Conservation (phyloP, 345 rosid species). For the Litchi chinensis region DNA sequence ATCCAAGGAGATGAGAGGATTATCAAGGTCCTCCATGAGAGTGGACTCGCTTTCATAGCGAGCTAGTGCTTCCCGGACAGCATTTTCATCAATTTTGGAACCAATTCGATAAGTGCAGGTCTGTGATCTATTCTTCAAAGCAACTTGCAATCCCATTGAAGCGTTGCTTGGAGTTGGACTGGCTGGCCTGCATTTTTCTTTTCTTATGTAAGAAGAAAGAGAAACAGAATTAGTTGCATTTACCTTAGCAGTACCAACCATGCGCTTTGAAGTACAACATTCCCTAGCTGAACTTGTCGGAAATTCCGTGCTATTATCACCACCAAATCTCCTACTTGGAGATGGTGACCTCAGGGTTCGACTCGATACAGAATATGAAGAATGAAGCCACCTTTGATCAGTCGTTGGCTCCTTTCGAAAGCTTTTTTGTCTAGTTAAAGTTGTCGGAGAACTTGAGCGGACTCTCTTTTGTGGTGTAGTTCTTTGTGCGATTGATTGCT, state of each 20-base stretch:
- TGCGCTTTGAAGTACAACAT: slow-evolving; percentile 30
- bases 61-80: slow-evolving; percentile 39
- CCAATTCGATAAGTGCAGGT: slow-evolving; percentile 55
- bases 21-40: slow-evolving; percentile 59
- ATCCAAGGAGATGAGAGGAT: slow-evolving; percentile 85
- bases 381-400: slow-evolving; percentile 12
- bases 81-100: slow-evolving; percentile 56
- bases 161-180: slow-evolving; percentile 26
- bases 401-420: slow-evolving; percentile 49
- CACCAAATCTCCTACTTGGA: slow-evolving; percentile 57
- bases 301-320: slow-evolving; percentile 29
- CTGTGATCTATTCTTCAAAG: slow-evolving; percentile 42
- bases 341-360: slow-evolving; percentile 57
- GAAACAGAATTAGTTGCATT: slow-evolving; percentile 28
- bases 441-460: slow-evolving; percentile 65
- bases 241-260: slow-evolving; percentile 28
- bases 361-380: slow-evolving; percentile 26
- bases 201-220: slow-evolving; percentile 38
- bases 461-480: slow-evolving; percentile 48
- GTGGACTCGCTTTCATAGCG: slow-evolving; percentile 30
- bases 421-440: slow-evolving; percentile 64
- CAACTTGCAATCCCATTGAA: slow-evolving; percentile 25
- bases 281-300: slow-evolving; percentile 18
- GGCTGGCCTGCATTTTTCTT: slow-evolving; percentile 35
- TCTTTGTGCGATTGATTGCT: slow-evolving; percentile 28